Conservation (phyloP, 345 rosid species). For the Salix brachista region DNA sequence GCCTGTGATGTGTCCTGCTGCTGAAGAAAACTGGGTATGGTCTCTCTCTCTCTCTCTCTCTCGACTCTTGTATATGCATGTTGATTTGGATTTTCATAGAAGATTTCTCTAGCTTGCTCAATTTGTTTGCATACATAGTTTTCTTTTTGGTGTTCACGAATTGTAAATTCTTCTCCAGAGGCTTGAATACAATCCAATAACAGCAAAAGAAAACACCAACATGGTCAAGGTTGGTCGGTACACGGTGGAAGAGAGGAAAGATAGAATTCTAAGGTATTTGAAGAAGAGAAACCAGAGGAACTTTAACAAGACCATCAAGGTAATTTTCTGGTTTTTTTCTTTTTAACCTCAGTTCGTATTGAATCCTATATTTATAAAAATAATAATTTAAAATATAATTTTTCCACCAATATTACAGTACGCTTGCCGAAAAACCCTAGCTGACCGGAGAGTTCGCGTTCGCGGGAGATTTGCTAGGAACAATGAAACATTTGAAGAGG, state of each 20-base stretch:
- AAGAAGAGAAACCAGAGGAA: conserved; percentile 92
- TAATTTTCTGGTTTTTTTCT: not conserved
- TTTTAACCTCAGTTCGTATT: not conserved
- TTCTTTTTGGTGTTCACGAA: not conserved
- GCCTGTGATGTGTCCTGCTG: conserved; percentile 31
- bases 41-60: too few species aligned
- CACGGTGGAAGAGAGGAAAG: conserved; percentile 78
- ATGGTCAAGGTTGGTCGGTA: conserved; percentile 58
- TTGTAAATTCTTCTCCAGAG: not conserved
- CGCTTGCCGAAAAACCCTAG: conserved; percentile 88
- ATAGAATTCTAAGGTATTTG: conserved; percentile 74
- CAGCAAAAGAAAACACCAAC: conserved; percentile 42
- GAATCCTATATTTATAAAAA: not conserved
- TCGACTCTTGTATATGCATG: not conserved
- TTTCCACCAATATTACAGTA: conserved; percentile 38
- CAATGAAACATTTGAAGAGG: conserved; percentile 54
- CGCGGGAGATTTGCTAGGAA: conserved; percentile 89
- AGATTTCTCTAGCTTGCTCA: not conserved
- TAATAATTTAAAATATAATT: not conserved
- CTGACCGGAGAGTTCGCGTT: conserved; percentile 84
- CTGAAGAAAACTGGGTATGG: conserved; percentile 41
- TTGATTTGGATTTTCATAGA: not conserved
- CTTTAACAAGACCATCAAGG: conserved; percentile 92
- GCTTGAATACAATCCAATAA: not conserved
- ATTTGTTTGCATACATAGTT: not conserved